Evolutionary conservation across 164 flowering plant genomes (phyloP).

Genomic region (Sedum album): DNA sequence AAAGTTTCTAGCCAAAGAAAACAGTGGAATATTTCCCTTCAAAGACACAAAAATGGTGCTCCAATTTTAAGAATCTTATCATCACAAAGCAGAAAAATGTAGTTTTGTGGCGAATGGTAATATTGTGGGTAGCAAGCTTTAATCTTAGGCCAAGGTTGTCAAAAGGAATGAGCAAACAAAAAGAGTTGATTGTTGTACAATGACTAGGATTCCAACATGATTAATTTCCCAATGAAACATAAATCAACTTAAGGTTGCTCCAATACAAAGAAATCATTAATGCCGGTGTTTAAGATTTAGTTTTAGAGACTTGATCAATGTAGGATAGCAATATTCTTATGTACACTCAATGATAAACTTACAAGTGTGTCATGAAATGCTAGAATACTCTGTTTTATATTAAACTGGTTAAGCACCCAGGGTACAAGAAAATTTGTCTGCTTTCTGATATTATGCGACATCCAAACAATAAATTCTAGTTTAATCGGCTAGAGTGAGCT

Average conservation of each 20-base stretch:
- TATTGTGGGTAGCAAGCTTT: conserved; percentile 29
- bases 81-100: conserved; percentile 35
- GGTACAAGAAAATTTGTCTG: not conserved
- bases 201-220: conserved; percentile 60
- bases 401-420: not conserved
- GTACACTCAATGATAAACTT: not conserved
- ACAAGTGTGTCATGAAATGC: not conserved
- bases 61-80: conserved; percentile 34
- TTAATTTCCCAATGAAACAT: conserved; percentile 21
- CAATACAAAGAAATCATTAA: not conserved
- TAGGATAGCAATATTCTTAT: not conserved
- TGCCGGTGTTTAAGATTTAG: not conserved
- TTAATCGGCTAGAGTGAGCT: not conserved
- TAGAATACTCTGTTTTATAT: not conserved
- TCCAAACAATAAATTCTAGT: not conserved
- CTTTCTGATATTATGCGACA: not conserved
- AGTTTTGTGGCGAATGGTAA: conserved; percentile 36
- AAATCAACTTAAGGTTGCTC: conserved; percentile 12
- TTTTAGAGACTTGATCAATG: not conserved
- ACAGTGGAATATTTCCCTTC: conserved; percentile 27
- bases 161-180: conserved; percentile 17
- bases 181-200: conserved; percentile 35
- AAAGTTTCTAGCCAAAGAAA: conserved; percentile 16
- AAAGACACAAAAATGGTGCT: conserved; percentile 15
- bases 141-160: conserved; percentile 17